A percentile compares a stretch with the other conserved stretches of the same genome.
phyloP scores from a whole-genome alignment of 805 yeast species.

The Wickerhamomyces rabaulensis region DNA sequence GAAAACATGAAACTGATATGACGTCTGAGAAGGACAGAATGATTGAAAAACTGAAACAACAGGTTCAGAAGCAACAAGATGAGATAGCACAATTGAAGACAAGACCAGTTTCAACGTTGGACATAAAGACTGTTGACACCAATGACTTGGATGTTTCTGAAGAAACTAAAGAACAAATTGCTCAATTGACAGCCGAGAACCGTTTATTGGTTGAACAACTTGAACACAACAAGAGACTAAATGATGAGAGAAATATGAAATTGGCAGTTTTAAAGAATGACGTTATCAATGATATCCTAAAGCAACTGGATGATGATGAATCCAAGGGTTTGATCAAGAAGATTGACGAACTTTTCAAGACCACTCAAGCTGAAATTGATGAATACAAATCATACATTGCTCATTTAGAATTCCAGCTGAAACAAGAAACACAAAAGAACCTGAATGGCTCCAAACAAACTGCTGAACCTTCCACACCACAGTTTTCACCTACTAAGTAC shows the following conservation, averaged over 20 bases:
- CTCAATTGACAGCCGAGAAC: constrained; percentile 57
- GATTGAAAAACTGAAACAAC: constrained; percentile 50
- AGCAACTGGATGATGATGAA: constrained; percentile 20
- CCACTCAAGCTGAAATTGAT: constrained; percentile 46
- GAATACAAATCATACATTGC: constrained; percentile 55
- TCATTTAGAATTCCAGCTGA: constrained; percentile 53
- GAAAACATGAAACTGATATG: constrained; percentile 37
- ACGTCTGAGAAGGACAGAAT: constrained; percentile 42
- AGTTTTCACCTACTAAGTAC: constrained; percentile 12
- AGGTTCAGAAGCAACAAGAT: constrained; percentile 55
- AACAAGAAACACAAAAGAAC: constrained; percentile 14
- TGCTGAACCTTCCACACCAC: neutral
- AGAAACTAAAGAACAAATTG: constrained; percentile 27
- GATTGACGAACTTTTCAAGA: constrained; percentile 42
- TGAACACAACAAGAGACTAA: constrained; percentile 62
- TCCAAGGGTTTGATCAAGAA: constrained; percentile 38
- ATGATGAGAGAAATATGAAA: constrained; percentile 55
- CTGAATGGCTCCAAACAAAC: neutral
- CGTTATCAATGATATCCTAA: constrained; percentile 52
- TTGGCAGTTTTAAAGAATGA: constrained; percentile 52
- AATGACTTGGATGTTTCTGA: constrained; percentile 4
- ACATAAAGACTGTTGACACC: constrained; percentile 3
- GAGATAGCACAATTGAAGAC: constrained; percentile 41
- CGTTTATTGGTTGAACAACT: constrained; percentile 57
- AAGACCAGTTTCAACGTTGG: neutral